Evolutionary conservation across 352 stramenopile genomes (phyloP).

Genomic region (Globisporangium paddicum): DNA sequence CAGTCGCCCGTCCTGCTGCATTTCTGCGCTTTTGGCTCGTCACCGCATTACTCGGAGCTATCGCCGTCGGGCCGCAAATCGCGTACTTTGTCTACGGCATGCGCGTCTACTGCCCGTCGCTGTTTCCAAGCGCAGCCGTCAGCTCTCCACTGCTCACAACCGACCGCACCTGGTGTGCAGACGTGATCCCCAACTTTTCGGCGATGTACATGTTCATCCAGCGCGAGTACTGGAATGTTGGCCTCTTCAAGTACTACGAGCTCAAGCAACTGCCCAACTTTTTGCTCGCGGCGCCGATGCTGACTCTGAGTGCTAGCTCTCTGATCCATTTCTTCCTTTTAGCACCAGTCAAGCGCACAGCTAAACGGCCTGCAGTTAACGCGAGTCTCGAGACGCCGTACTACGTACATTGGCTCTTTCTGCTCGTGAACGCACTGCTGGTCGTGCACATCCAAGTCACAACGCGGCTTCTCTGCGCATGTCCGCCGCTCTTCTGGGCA

Average conservation of each 20-base stretch:
- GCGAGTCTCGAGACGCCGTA: conserved; percentile 31
- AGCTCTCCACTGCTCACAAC: conserved; percentile 11
- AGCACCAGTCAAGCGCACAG: conserved; percentile 9
- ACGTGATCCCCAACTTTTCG: conserved; percentile 63
- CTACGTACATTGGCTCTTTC: conserved; percentile 69
- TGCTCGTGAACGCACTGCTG: conserved; percentile 70
- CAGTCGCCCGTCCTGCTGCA: conserved; percentile 6
- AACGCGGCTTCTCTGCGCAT: conserved; percentile 73
- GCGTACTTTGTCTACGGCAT: conserved; percentile 65
- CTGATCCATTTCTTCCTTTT: conserved; percentile 42
- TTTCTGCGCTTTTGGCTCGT: conserved; percentile 58
- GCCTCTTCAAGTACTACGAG: conserved; percentile 92
- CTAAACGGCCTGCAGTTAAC: background rate
- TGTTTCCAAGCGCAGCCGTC: conserved; percentile 17
- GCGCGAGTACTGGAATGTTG: conserved; percentile 95
- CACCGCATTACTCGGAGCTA: conserved; percentile 51
- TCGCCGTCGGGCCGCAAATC: conserved; percentile 62
- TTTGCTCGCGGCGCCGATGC: conserved; percentile 83
- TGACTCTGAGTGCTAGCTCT: conserved; percentile 60
- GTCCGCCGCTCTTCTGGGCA: conserved; percentile 78
- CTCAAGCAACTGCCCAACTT: conserved; percentile 95
- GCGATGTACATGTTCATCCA: conserved; percentile 95
- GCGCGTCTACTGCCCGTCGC: conserved; percentile 55
- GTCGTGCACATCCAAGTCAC: conserved; percentile 86
- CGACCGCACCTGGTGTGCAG: conserved; percentile 68